phyloP scores from a whole-genome alignment of 1,284 basidiomycete species.

The Coniophora puteana region DNA sequence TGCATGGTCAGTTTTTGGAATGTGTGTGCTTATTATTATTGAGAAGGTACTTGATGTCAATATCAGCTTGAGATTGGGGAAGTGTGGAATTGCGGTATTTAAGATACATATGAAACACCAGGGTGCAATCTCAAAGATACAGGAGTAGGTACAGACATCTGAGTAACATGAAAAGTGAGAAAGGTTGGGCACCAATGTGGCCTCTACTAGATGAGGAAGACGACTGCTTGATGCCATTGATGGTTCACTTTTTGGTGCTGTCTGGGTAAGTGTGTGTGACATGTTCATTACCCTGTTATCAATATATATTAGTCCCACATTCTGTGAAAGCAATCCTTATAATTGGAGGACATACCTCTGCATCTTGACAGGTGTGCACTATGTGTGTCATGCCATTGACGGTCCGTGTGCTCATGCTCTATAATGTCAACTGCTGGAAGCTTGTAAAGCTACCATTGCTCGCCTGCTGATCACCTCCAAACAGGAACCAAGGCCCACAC shows the following conservation, averaged over 20 bases:
- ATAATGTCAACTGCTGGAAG: conserved; percentile 4
- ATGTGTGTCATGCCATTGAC: conserved; percentile 66
- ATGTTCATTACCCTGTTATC: conserved; percentile 65
- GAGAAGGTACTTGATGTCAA: too few relatives aligned
- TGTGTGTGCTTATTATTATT: too few relatives aligned
- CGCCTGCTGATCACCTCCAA: conserved; percentile 5
- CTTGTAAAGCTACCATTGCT: conserved; percentile 11
- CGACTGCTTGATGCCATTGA: conserved; percentile 69
- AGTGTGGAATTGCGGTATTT: too few relatives aligned
- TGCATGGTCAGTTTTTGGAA: too few relatives aligned
- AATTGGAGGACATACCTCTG: conserved; percentile 37
- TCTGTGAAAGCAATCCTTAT: conserved; percentile 10
- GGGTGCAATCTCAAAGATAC: too few relatives aligned
- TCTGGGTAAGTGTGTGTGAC: conserved; percentile 60
- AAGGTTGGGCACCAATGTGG: conserved; percentile 10
- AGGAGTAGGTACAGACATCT: too few relatives aligned
- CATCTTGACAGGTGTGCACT: conserved; percentile 53
- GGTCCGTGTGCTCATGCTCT: conserved; percentile 49
- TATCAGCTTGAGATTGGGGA: too few relatives aligned
- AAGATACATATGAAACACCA: too few relatives aligned
- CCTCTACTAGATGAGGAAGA: conserved; percentile 3
- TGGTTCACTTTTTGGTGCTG: conserved; percentile 55
- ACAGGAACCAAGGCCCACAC: conserved; percentile 20
- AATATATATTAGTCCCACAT: too few relatives aligned
- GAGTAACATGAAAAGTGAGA: too few relatives aligned